phyloP scores from a whole-genome alignment of 148 eudicot species.

The Silene latifolia region DNA sequence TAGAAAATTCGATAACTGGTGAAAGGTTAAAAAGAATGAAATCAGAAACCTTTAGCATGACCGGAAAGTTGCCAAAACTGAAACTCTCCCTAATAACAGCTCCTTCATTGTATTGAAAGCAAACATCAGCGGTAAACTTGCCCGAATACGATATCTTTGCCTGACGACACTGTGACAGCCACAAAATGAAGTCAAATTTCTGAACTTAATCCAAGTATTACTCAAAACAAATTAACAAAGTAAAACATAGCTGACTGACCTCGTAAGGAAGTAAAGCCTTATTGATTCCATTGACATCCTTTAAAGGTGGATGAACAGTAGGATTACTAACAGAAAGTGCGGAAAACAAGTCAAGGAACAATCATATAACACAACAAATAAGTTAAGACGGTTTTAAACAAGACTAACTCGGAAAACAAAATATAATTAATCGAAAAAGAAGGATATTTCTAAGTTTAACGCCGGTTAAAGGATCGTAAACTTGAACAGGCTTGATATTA shows the following conservation, averaged over 20 bases:
- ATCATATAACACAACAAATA: not conserved
- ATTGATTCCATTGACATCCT: constrained; percentile 32
- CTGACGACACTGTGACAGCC: constrained; percentile 75
- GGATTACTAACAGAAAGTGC: constrained; percentile 63
- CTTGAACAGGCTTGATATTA: constrained; percentile 50
- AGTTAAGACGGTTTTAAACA: not conserved
- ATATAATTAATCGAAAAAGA: constrained; percentile 5
- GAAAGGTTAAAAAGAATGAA: not conserved
- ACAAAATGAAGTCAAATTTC: not conserved
- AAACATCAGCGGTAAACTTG: constrained; percentile 49
- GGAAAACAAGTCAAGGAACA: constrained; percentile 47
- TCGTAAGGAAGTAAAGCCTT: constrained; percentile 59
- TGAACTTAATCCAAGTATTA: not conserved
- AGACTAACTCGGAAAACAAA: not conserved
- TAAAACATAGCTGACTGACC: constrained; percentile 26
- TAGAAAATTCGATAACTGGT: too few species aligned
- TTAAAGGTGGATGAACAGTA: constrained; percentile 46
- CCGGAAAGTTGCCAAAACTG: constrained; percentile 68
- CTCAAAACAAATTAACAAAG: not conserved
- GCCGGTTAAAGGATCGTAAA: constrained; percentile 40
- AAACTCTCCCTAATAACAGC: constrained; percentile 41
- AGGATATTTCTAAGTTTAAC: constrained; percentile 79
- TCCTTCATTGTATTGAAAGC: constrained; percentile 61
- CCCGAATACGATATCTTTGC: constrained; percentile 73
- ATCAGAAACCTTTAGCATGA: constrained; percentile 74